Conservation (phyloP, 2,329 filamentous ascomycete species). For the Alternaria conjuncta region DNA sequence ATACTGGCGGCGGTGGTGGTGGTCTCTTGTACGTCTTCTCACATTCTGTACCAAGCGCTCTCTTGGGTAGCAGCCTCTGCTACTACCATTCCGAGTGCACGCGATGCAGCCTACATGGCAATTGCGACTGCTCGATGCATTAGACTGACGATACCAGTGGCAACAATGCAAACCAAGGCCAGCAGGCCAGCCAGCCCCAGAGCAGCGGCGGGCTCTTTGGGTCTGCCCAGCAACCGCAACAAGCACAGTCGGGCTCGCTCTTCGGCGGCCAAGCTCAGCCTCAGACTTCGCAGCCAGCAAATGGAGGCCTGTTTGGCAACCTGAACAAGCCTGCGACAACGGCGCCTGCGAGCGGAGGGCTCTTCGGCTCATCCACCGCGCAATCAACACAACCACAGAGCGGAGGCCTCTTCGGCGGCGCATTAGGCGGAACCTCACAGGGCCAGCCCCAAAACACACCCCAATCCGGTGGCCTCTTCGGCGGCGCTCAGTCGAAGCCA, state of each 20-base stretch:
- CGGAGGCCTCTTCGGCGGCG: constrained; percentile 44
- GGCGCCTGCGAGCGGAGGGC: constrained; percentile 33
- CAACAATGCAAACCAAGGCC: constrained; percentile 35
- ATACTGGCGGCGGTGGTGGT: constrained; percentile 53
- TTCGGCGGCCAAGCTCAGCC: constrained; percentile 27
- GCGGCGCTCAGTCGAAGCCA: constrained; percentile 38
- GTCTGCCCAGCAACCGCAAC: constrained; percentile 27
- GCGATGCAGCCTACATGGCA: neutral
- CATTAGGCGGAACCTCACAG: constrained; percentile 37
- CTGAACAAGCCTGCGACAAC: constrained; percentile 42
- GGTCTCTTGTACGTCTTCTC: constrained; percentile 54
- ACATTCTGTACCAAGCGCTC: neutral
- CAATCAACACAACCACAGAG: constrained; percentile 34
- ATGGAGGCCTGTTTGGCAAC: constrained; percentile 47
- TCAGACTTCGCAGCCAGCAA: constrained; percentile 29
- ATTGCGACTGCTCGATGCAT: neutral
- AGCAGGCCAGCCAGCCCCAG: constrained; percentile 38
- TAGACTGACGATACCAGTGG: constrained; percentile 38
- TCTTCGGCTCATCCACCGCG: constrained; percentile 45
- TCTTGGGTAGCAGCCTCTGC: neutral
- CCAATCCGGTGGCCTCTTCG: constrained; percentile 45
- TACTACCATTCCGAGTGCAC: neutral
- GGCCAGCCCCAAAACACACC: constrained; percentile 27
- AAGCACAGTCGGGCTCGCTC: constrained; percentile 34
- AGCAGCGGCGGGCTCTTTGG: constrained; percentile 37